Evolutionary conservation across 208 protist genomes (phyloP), one percentile per base, ranked within the genome.

Genomic region (Crithidia bombi): DNA sequence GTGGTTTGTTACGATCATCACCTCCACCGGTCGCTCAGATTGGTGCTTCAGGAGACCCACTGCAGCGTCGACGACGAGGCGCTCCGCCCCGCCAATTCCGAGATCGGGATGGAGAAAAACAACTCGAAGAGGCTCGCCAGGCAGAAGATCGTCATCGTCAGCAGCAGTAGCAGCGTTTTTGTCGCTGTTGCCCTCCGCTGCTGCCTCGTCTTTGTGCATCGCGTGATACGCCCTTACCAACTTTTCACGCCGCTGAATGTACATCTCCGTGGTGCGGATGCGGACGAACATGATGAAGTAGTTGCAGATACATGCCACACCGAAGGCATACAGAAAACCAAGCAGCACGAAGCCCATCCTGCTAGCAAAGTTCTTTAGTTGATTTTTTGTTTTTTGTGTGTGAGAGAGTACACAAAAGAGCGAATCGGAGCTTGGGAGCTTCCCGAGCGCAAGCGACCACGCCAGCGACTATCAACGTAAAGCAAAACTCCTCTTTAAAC

Each of bases 81-180:
- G 83, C 83, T 99, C 98, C 21, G 98, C 98, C 5, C 98, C 98
- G 17, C 98, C 98, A 65, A 99, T 96, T 39, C 96, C 96, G 4
- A 99, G 82, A 69, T 99, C 97, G 1, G 97, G 97, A 74, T 99
- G 98, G 5, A 99, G 56, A 69, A 99, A 98, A 15, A 91, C 82
- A 1, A 99, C 75, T 26, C 84, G 79, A 43, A 85, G 56, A 9
- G 70, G 70, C 55, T 76, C 70, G 10, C 3, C 6, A 14, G 62
- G 38, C 26, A 69, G 54, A 9, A 69, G 36, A 15, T 73, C 69
- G 5, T 50, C 33, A 3, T 56, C 39, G 23, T 35, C 65, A 5
- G 32, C 28, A 9, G 9, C 35, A 38, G 19, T 33, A 23, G 4
- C 11, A 35, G 43, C 30, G 4, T 25, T 26, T 6, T 17, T 26